Evolutionary conservation across 2,329 filamentous ascomycete species (phyloP), one percentile per base, ranked within the genome.

Genomic region (Ceratocystis albifundus): DNA sequence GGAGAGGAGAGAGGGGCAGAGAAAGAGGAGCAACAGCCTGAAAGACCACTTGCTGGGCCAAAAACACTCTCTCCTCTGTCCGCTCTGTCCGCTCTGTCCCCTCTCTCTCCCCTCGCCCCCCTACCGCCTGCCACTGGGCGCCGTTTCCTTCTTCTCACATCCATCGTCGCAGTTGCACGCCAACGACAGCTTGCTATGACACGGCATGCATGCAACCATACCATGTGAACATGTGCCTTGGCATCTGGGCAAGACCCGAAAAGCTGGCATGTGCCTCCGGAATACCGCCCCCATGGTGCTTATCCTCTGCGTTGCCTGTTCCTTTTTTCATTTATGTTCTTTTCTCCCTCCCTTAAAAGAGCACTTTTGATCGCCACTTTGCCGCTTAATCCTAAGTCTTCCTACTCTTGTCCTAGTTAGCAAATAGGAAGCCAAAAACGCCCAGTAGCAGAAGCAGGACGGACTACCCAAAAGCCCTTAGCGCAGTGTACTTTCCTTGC

Each of bases 351-450:
- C 53, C 53, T 57, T 57, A 10, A 8, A 12, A 36, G 53, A 57
- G 53, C 53, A 28, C 53, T 59, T 59, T n/a, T 59, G 12, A n/a
- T 59, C 28, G 25, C 53, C 53, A 59, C 28, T 17, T 53, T 25
- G 48, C 48, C 25, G 48, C 20, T n/a, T 53, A 25, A 53, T 53
- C 48, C 48, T 53, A 53, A 53, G 12, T 20, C 48, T 53, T 53
- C 48, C 48, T 59, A 59, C 28, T 25, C 25, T 30, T 30, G 25
- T 7, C 17, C 25, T 32, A 6, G 53, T 59, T 28, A 59, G 53
- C 28, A 59, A 59, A 59, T 59, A 59, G 53, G 53, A 59, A 59
- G 53, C 12, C 7, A 25, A 30, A 17, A 32, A n/a, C 17, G 28
- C 10, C 53, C 48, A 53, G 20, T 22, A 53, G 48, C 3, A 53